Base-by-base conservation (phyloP, 371 early-diverging fungal species). In the Mortierella sp. region DNA sequence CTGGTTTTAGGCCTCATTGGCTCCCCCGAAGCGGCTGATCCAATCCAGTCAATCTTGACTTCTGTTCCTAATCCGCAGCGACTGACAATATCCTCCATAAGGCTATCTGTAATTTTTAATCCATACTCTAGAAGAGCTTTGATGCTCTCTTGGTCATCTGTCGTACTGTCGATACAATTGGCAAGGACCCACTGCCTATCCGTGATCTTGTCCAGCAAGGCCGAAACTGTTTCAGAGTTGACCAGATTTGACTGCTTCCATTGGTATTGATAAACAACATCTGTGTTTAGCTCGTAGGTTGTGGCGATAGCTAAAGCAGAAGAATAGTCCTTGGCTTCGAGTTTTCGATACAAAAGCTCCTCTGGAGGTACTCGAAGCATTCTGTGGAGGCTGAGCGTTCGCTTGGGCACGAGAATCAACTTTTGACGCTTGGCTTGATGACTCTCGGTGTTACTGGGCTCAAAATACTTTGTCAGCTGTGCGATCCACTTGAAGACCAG, bases 171-270 rank as follows among this genome's bases (percentile, higher is more conserved):
- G 8, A 80, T 57, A 65, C 92, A 93, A 51, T 74, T 83, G 19
- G 71, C 57, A 37, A 91, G 69, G 0, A 93, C 91, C 93, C 93
- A 95, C 37, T 86, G 83, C 47, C 87, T 84, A 74, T 95, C 90
- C 8, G 85, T 68, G 42, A 94, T 82, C 37, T 82, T 85, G 12
- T 82, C 76, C 19, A 95, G 77, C 10, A 89, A 60, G 9, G 88
- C 84, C 5, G 86, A 63, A 70, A 90, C 85, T 26, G 83, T 73
- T 0, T 68, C 53, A 23, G 88, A 83, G 6, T 72, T 82, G 51
- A 85, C 72, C 26, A 83, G 75, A 1, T 64, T 61, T 29, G 85
- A 64, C 12, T 72, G 71, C 43, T 72, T 72, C 92, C 91, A 93
- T 70, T 88, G 90, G 5, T 89, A 82, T 76, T 93, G 90, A 66